A percentile compares a stretch with the other conserved stretches of the same genome.
These are phyloP conservation scores for Xylariales sp. DNA, from an alignment of 2,329 filamentous ascomycete genomes.

Conservation along the genomic window DNA sequence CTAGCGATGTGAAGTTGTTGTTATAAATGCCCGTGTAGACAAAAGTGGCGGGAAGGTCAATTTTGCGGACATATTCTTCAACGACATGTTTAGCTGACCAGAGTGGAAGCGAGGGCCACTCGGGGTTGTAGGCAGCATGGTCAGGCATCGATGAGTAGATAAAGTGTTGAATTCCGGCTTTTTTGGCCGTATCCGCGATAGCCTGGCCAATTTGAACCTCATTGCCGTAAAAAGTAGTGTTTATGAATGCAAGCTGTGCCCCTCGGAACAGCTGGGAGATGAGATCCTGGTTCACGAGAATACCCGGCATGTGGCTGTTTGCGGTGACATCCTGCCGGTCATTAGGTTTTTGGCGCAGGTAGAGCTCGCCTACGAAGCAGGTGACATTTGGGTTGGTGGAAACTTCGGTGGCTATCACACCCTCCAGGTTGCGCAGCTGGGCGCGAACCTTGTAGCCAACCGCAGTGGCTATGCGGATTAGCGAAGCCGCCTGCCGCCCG, in stretches of 20 bases:
- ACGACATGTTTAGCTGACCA: conserved; percentile 93
- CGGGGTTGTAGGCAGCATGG: conserved; percentile 71
- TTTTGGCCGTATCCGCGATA: conserved; percentile 84
- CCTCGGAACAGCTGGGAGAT: conserved; percentile 77
- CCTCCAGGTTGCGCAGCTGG: conserved; percentile 82
- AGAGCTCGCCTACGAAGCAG: conserved; percentile 61
- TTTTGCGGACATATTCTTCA: conserved; percentile 82
- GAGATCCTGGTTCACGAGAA: conserved; percentile 67
- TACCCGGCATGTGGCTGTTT: conserved; percentile 58
- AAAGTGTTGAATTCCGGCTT: conserved; percentile 80
- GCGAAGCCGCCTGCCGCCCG: conserved; percentile 90
- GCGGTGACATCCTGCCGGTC: conserved; percentile 61
- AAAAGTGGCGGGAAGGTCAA: conserved; percentile 83
- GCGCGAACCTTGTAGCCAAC: conserved; percentile 92
- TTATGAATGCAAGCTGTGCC: conserved; percentile 89
- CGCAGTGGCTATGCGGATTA: conserved; percentile 89
- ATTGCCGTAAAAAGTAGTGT: conserved; percentile 95
- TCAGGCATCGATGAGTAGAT: conserved; percentile 98
- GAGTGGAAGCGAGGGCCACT: conserved; percentile 79
- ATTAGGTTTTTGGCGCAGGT: conserved; percentile 48
- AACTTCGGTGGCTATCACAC: conserved; percentile 84
- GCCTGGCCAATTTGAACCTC: conserved; percentile 86
- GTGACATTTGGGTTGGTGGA: conserved; percentile 72
- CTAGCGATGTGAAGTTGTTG: conserved; percentile 94
- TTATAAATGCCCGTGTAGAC: conserved; percentile 98